These are phyloP conservation scores for Phyllosticta citrichinensis DNA, from an alignment of 2,329 filamentous ascomycete genomes.

Conservation along the genomic window DNA sequence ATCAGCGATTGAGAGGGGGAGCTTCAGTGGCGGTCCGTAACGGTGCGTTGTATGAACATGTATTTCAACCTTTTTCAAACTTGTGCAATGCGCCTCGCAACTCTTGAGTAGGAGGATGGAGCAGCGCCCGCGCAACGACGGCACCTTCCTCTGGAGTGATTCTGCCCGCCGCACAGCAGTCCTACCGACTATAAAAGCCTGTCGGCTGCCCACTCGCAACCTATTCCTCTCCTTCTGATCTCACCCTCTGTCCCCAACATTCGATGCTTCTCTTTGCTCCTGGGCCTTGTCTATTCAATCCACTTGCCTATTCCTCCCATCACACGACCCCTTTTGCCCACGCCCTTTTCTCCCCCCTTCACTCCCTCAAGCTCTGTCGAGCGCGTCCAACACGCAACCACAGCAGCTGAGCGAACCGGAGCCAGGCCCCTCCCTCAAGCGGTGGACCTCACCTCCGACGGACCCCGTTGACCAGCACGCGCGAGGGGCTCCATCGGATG, in stretches of 20 bases:
- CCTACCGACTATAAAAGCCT: neutral
- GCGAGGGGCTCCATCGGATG: too few species aligned
- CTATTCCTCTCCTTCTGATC: neutral
- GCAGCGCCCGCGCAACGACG: neutral
- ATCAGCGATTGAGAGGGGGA: constrained; percentile 62
- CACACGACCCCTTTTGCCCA: too few species aligned
- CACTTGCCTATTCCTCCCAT: too few species aligned
- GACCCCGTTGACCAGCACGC: too few species aligned
- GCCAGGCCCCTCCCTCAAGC: too few species aligned
- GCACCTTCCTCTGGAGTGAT: neutral
- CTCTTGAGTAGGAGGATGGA: neutral
- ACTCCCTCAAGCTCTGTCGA: too few species aligned
- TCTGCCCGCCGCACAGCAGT: neutral
- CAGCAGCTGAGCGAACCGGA: too few species aligned
- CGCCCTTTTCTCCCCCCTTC: too few species aligned
- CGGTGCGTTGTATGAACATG: neutral
- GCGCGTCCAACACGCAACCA: too few species aligned
- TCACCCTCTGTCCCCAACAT: neutral
- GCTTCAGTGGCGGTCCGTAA: constrained; percentile 16
- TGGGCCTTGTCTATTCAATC: too few species aligned
- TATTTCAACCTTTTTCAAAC: neutral
- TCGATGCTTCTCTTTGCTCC: too few species aligned
- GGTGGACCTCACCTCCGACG: too few species aligned
- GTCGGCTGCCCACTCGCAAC: neutral
- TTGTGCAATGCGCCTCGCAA: neutral